phyloP scores from a whole-genome alignment of 2,329 filamentous ascomycete species.

The Penicillium nordicum region DNA sequence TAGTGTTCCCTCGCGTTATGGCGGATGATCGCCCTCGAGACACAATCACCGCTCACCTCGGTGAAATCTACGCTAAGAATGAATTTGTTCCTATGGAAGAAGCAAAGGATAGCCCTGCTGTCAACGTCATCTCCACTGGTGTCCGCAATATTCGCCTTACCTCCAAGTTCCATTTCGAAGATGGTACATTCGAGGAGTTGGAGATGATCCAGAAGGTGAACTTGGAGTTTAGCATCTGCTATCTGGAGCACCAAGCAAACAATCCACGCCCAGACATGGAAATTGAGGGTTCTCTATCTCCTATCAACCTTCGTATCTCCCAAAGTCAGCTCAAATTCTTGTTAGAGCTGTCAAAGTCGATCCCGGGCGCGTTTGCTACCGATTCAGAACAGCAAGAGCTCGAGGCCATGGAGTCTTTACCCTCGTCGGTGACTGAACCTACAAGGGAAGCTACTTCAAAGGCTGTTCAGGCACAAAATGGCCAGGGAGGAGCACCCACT shows the following conservation, averaged over 20 bases:
- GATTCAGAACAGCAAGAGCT: slow-evolving; percentile 69
- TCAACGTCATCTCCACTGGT: slow-evolving; percentile 85
- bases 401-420: slow-evolving; percentile 72
- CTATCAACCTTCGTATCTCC: slow-evolving; percentile 84
- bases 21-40: slow-evolving; percentile 70
- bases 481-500: slow-evolving; percentile 55
- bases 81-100: slow-evolving; percentile 84
- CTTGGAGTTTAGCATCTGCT: slow-evolving; percentile 85
- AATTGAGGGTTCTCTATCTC: slow-evolving; percentile 86
- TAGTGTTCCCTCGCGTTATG: slow-evolving; percentile 84
- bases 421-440: slow-evolving; percentile 50
- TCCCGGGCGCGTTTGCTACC: slow-evolving; percentile 80
- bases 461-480: slow-evolving; percentile 49
- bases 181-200: slow-evolving; percentile 72
- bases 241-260: slow-evolving; percentile 77
- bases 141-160: slow-evolving; percentile 90
- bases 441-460: slow-evolving; percentile 49
- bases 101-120: slow-evolving; percentile 65
- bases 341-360: slow-evolving; percentile 79
- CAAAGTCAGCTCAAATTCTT: slow-evolving; percentile 89
- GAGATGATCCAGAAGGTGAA: slow-evolving; percentile 98
- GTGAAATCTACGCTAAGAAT: slow-evolving; percentile 96
- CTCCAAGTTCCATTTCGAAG: slow-evolving; percentile 78
- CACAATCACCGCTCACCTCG: slow-evolving; percentile 84
- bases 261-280: slow-evolving; percentile 83